Base-by-base conservation (phyloP, 139 green algal species). In the Pleodorina starrii region DNA sequence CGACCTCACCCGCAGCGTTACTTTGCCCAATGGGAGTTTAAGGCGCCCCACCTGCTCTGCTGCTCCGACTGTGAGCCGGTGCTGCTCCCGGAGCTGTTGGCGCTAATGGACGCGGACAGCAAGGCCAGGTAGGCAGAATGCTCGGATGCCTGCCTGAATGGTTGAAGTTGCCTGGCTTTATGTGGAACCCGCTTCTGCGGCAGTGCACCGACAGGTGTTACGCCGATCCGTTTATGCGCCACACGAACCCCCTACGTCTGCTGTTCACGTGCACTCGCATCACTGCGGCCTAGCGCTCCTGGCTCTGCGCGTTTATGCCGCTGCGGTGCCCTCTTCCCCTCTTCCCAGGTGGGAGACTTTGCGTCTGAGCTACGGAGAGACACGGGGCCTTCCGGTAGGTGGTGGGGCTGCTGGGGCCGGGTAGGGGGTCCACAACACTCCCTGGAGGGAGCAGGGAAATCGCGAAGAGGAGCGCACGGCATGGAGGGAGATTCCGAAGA, bases 1-100 rank as follows among this genome's bases (percentile, higher is more conserved):
- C n/a, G 54, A 25, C 54, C 54, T 21, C 21, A 66, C 54, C 54
- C 72, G 40, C 83, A 96, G 93, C 86, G 95, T 25, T 97, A 94
- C 91, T 96, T 97, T 50, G 93, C 92, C 29, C 91, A 93, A 54
- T 93, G 94, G 51, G 95, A 97, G 90, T 96, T 96, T 89, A 77
- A 50, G 3, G 85, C 92, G 3, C 85, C 51, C 4, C 91, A 94
- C 78, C 79, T 95, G 57, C 83, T 94, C n/a, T 97, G 95, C 90
- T 95, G 92, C 89, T 93, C 82, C 29, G 94, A 96, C 88, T 95
- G 88, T 68, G 91, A 97, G 90, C 89, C 95, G 5, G 74, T 95
- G 42, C 90, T 29, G 32, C 75, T 97, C 90, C 6, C 38, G 17
- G 90, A 96, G 84, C 69, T 96, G 57, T 74, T 97, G 46, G 76